phyloP scores from a whole-genome alignment of 306 rosid species.

The Prunus mongolica region DNA sequence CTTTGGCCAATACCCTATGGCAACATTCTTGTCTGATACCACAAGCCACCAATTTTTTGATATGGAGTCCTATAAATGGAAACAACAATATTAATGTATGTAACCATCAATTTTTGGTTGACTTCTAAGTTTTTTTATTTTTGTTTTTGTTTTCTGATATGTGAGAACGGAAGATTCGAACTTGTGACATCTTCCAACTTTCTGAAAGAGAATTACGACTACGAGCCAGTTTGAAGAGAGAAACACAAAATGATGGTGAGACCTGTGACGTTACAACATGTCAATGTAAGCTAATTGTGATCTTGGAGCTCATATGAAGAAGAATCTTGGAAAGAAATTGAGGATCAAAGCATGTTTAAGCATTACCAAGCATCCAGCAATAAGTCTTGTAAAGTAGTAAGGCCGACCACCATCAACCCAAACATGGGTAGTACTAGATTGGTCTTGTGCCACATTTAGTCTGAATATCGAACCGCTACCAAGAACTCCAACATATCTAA shows the following conservation, averaged over 20 bases:
- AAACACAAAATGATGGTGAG: neutral
- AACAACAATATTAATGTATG: no score
- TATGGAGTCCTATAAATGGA: neutral
- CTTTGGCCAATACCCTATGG: slow-evolving; percentile 27
- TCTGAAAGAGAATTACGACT: no score
- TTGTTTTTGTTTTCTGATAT: no score
- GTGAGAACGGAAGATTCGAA: no score
- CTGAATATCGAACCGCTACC: neutral
- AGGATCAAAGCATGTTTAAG: neutral
- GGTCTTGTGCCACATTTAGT: slow-evolving; percentile 1
- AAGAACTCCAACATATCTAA: neutral
- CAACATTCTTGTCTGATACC: neutral
- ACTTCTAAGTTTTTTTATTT: no score
- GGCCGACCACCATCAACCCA: slow-evolving; percentile 8
- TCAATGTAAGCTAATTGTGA: neutral
- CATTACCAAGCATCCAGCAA: slow-evolving; percentile 18
- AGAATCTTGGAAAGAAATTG: neutral
- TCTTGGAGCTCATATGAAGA: neutral
- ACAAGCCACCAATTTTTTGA: slow-evolving; percentile 23
- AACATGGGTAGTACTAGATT: neutral
- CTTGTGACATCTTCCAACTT: no score
- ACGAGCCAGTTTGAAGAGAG: no score
- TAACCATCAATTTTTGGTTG: no score
- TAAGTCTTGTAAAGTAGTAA: neutral
- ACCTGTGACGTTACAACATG: neutral